Evolutionary conservation across 108 stramenopile species (phyloP), one percentile per base, ranked within the genome.

Genomic region (Tribonema minus): DNA sequence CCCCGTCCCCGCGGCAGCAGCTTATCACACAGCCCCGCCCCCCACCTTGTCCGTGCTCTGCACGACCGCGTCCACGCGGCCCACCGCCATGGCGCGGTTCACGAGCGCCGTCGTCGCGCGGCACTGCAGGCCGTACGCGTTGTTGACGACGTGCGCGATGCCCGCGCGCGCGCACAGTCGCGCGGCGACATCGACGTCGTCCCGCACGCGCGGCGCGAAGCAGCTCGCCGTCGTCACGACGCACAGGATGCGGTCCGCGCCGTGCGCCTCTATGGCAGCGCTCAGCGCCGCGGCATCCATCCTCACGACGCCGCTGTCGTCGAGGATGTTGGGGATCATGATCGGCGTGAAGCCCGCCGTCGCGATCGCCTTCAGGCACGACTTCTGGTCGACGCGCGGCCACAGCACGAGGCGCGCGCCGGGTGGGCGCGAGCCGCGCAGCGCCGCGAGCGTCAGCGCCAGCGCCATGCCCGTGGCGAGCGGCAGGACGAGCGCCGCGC

Each of bases 41-140:
- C n/a, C n/a, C n/a, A n/a, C n/a, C n/a, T 99, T 99, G 83, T 99
- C 99, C 0, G 95, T 96, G 30, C 92, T 94, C 72, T 92, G 95
- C 20, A 99, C 92, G 29, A 99, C 88, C 61, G 93, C 92, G 88
- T 99, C 98, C 1, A 99, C 98, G 27, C 92, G 87, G 6, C 94
- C 94, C 1, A 75, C 74, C 46, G 67, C 59, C 67, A 67, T 77
- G 9, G 67, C 67, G 58, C 67, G 72, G 61, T 87, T 80, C 65
- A 88, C 35, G 15, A 37, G 46, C 3, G 81, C 76, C 28, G 60
- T 74, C 1, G 76, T 87, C 37, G 27, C 61, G 37, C 59, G 40
- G 72, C 96, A 96, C 84, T 98, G 97, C 26, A 97, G 83, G 37
- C 99, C 99, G 80, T 98, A 99, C 60, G 99, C 99, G 85, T 98